phyloP scores from a whole-genome alignment of 2,329 filamentous ascomycete genomes.

The Microdochium paspali region DNA sequence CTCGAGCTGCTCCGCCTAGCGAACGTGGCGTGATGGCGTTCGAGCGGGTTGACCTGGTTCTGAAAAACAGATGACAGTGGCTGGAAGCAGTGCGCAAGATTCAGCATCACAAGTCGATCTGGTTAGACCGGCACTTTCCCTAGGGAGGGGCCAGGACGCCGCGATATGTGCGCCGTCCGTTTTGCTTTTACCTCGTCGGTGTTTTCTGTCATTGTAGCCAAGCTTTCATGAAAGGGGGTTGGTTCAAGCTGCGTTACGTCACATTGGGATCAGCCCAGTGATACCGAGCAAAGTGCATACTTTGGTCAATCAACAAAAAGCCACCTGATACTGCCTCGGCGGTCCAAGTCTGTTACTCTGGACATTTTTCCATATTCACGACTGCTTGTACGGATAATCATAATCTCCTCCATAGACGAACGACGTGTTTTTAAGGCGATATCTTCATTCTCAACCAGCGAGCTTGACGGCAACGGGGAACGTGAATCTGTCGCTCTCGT shows the following conservation, averaged over 20 bases:
- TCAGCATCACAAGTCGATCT: neutral
- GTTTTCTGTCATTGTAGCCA: neutral
- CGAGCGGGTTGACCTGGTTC: neutral
- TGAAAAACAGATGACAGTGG: neutral
- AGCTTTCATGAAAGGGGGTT: neutral
- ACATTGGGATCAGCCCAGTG: neutral
- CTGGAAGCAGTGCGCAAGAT: neutral
- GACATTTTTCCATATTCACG: neutral
- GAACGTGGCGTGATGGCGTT: neutral
- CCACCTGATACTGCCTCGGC: neutral
- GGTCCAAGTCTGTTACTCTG: neutral
- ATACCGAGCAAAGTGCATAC: neutral
- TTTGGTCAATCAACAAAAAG: neutral
- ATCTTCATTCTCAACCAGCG: no score
- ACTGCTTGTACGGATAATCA: conserved; percentile 1
- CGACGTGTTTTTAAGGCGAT: neutral
- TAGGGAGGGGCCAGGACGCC: neutral
- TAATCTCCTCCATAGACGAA: neutral
- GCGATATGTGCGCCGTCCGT: neutral
- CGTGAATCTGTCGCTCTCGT: no score
- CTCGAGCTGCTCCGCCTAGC: neutral
- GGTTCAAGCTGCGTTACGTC: neutral
- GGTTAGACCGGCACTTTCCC: neutral
- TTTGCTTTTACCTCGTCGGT: neutral
- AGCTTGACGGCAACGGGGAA: no score